A percentile compares a stretch with the other conserved stretches of the same genome.
Evolutionary conservation across 192 early-diverging fungal genomes (phyloP).

Genomic region (Backusella luteola): DNA sequence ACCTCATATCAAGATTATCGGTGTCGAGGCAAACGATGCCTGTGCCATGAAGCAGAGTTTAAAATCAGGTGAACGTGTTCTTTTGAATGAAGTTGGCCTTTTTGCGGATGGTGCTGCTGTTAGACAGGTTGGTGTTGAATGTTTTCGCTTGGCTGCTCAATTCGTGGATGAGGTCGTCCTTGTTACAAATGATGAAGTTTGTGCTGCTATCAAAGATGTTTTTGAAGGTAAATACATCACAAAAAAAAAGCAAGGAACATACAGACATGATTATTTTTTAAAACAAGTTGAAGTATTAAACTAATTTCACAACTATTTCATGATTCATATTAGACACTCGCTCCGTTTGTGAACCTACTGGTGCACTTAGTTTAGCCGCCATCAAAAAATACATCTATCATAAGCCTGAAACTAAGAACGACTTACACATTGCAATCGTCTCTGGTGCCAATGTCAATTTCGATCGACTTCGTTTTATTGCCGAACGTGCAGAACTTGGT

Average conservation of each 20-base stretch:
- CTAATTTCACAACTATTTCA: background rate
- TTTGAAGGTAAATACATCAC: slow-evolving; percentile 54
- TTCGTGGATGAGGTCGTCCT: slow-evolving; percentile 91
- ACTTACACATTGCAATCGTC: slow-evolving; percentile 72
- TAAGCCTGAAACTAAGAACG: slow-evolving; percentile 36
- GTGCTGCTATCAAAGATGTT: slow-evolving; percentile 87
- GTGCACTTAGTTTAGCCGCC: slow-evolving; percentile 86
- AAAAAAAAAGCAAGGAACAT: background rate
- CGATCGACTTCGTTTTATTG: slow-evolving; percentile 95
- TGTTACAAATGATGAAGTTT: slow-evolving; percentile 95
- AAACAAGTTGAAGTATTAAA: background rate
- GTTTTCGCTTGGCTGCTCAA: slow-evolving; percentile 74
- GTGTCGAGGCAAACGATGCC: slow-evolving; percentile 89
- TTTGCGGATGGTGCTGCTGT: slow-evolving; percentile 99
- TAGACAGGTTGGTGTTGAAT: slow-evolving; percentile 84
- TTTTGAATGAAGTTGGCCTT: slow-evolving; percentile 81
- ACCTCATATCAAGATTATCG: slow-evolving; percentile 87
- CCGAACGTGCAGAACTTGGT: slow-evolving; percentile 93
- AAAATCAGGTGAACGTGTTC: slow-evolving; percentile 57
- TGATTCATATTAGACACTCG: slow-evolving; percentile 66
- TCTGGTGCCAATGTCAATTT: slow-evolving; percentile 99
- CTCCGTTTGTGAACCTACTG: slow-evolving; percentile 95
- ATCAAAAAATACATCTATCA: slow-evolving; percentile 76
- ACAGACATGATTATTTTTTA: background rate
- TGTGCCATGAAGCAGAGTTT: slow-evolving; percentile 86